Conservation (phyloP, 768 basidiomycete genomes). For the Leccinum pellstonianum region DNA sequence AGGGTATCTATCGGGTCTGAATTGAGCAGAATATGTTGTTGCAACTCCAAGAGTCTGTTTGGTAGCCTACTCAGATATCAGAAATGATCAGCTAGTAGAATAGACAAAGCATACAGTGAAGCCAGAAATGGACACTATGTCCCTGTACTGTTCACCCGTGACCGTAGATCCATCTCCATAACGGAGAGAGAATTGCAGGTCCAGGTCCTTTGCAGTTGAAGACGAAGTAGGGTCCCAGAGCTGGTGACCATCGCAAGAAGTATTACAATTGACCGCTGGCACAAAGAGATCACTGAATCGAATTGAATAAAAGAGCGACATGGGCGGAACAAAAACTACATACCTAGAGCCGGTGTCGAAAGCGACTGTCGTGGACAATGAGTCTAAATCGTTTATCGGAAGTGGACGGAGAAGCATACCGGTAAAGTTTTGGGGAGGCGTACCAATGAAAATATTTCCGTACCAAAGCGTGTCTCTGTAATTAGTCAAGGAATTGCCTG, state of each 20-base stretch:
- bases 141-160: slow-evolving; percentile 5
- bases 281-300: slow-evolving; percentile 26
- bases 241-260: slow-evolving; percentile 28
- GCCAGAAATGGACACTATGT: slow-evolving; percentile 9
- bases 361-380: slow-evolving; percentile 7
- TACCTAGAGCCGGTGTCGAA: slow-evolving; percentile 29
- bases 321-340: not conserved
- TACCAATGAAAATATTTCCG: slow-evolving; percentile 11
- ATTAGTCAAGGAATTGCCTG: not conserved
- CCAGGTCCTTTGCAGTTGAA: slow-evolving; percentile 6
- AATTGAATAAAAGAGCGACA: not conserved
- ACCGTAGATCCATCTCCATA: slow-evolving; percentile 3
- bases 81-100: not conserved
- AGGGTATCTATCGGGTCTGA: not conserved
- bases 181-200: not conserved
- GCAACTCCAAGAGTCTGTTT: slow-evolving; percentile 12
- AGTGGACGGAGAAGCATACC: not conserved
- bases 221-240: slow-evolving; percentile 29
- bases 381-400: not conserved
- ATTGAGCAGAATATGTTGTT: not conserved
- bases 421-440: slow-evolving; percentile 1
- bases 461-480: not conserved
- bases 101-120: slow-evolving; percentile 3
- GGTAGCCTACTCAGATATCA: slow-evolving; percentile 6
- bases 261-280: slow-evolving; percentile 20